Percentiles rank a stretch among this genome's conserved stretches.
Evolutionary conservation across 116 monocot species (phyloP).

Genomic region (Zostera marina): DNA sequence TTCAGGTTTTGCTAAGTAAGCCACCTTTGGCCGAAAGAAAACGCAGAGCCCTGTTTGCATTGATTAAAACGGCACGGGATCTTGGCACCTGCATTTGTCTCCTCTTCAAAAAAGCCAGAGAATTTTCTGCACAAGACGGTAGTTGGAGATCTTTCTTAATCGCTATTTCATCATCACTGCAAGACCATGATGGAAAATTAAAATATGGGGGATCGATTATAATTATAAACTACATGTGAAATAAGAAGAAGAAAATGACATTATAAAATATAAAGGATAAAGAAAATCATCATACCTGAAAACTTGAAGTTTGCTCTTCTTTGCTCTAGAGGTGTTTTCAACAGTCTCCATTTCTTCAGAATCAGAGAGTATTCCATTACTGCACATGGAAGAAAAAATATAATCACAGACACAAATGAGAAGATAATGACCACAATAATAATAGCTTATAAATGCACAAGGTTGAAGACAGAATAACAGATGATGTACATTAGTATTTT

Average conservation of each 20-base stretch:
- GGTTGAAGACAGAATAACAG: too few species aligned
- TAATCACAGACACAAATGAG: not conserved
- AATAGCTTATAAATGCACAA: not conserved
- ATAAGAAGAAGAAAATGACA: not conserved
- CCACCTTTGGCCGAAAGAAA: slow-evolving; percentile 37
- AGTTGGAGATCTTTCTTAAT: slow-evolving; percentile 46
- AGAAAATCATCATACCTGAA: slow-evolving; percentile 22
- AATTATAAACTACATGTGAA: not conserved
- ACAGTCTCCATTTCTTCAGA: slow-evolving; percentile 43
- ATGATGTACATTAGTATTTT: too few species aligned
- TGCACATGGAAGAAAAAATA: not conserved
- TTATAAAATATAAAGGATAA: not conserved
- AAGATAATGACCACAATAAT: not conserved
- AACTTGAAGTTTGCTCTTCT: slow-evolving; percentile 42
- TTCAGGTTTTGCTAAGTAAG: slow-evolving; percentile 22
- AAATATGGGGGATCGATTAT: not conserved
- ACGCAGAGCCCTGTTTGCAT: slow-evolving; percentile 45
- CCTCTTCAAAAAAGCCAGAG: slow-evolving; percentile 64
- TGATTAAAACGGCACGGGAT: slow-evolving; percentile 48
- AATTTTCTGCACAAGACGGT: slow-evolving; percentile 36
- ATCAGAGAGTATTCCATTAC: slow-evolving; percentile 35
- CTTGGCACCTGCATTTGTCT: slow-evolving; percentile 64
- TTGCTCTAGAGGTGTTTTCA: slow-evolving; percentile 15
- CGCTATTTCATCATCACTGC: slow-evolving; percentile 42
- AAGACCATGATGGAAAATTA: slow-evolving; percentile 3